Evolutionary conservation across 495 filamentous ascomycete species (phyloP), one percentile per base, ranked within the genome.

Genomic region (Aspergillus homomorphus): DNA sequence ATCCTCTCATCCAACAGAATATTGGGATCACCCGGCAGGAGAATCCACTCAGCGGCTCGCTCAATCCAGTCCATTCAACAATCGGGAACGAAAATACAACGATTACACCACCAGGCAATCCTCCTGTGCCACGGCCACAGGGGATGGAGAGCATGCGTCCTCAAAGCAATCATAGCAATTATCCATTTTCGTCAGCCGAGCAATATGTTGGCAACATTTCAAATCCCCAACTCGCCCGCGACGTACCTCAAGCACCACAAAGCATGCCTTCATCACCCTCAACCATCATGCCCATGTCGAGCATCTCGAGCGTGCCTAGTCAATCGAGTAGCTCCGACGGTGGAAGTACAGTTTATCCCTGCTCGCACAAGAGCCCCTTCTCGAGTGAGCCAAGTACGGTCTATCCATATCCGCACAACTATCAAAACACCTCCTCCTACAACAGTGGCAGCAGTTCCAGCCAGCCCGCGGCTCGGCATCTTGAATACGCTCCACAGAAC

Each of bases 401-500:
- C 2, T 14, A 38, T 38, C 33, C 33, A 10, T 38, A 38, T 14
- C 48, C 45, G 19, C 58, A 56, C 12, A 45, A 20, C 52, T 45
- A n/a, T 48, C 10, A 60, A 6, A 12, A 38, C 12, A 38, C 7
- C 33, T 2, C 50, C 54, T 6, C 65, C 57, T 16, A 38, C 53
- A 14, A 52, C 56, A 1, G 52, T 38, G 6, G 26, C 12, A 38
- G 6, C 33, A 12, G 12, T 12, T 6, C 48, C 1, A 62, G 59
- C 50, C 46, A 59, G 30, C 56, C 62, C 10, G 59, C 56, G 12
- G 62, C 41, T 43, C 61, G 24, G 49, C 63, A 21, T 22, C 52
- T 44, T 56, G 66, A 62, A 44, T 66, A 54, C 56, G 59, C 2
- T 53, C 59, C 21, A n/a, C 23, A 53, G 22, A 54, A 54, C 26